Evolutionary conservation across 2,329 filamentous ascomycete species (phyloP).

Genomic region (Madurella fahalii): DNA sequence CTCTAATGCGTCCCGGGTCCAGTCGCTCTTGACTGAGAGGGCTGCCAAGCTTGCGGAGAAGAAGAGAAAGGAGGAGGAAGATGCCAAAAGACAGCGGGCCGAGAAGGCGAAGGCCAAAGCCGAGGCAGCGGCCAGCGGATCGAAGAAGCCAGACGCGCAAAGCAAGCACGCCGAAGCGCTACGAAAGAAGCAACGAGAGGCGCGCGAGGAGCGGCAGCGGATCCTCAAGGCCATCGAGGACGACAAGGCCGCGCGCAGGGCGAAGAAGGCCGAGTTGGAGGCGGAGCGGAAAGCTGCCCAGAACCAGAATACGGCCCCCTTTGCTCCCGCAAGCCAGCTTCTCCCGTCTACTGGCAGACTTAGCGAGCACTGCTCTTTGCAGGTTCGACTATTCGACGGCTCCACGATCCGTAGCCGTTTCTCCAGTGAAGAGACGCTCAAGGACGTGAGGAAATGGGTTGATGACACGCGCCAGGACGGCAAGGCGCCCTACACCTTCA

Average conservation of each 20-base stretch:
- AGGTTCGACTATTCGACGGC: conserved; percentile 81
- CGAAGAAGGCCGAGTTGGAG: conserved; percentile 47
- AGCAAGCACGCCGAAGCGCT: conserved; percentile 49
- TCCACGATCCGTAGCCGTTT: conserved; percentile 73
- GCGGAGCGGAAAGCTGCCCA: conserved; percentile 27
- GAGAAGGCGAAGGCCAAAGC: conserved; percentile 38
- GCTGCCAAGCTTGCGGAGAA: conserved; percentile 44
- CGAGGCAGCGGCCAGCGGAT: conserved; percentile 17
- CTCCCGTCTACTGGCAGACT: conserved; percentile 17
- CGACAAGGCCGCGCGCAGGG: conserved; percentile 66
- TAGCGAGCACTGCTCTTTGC: conserved; percentile 55
- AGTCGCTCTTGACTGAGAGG: conserved; percentile 45
- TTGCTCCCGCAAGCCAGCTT: conserved; percentile 32
- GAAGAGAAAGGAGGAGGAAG: conserved; percentile 42
- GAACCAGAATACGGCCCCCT: conserved; percentile 9
- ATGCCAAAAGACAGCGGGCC: conserved; percentile 28
- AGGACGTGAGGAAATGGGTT: conserved; percentile 72
- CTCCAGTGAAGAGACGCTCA: conserved; percentile 57
- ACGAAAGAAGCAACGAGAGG: conserved; percentile 61
- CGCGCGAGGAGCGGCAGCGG: conserved; percentile 63
- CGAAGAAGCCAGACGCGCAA: conserved; percentile 34
- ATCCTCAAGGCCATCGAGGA: conserved; percentile 73
- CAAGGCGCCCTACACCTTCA: conserved; percentile 71
- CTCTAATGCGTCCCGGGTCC: conserved; percentile 24
- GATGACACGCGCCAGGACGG: conserved; percentile 56